Base-by-base conservation (phyloP, 2,329 filamentous ascomycete genomes). In the Hirsutella minnesotensis region DNA sequence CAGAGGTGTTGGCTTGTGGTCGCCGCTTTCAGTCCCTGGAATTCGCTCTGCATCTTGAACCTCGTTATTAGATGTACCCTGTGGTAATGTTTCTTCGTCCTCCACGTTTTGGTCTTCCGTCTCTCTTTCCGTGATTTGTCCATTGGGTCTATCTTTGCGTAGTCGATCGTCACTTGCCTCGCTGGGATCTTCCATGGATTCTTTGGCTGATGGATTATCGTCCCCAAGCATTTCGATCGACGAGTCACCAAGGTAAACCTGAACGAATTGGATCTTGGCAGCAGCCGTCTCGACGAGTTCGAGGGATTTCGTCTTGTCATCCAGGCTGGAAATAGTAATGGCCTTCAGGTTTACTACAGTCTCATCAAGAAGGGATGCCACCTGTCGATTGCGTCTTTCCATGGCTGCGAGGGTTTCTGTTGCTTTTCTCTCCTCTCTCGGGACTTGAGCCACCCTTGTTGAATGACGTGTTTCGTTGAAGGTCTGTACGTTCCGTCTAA, bases 401-500 rank as follows among this genome's bases (percentile, higher is more conserved):
- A 86, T 62, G 38, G 68, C 64, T 4, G 65, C 62, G 13, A 79
- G 54, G 1, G 67, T 63, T 20, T 49, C 54, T 38, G 52, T 48
- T 9, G 54, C 51, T 40, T 56, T 56, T 49, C 61, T 55, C 13
- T 68, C 63, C 3, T 52, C 53, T 19, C 66, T 56, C 2, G 63
- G 49, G 34, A 61, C 58, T 36, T 57, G 60, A 10, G 59, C 55
- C 7, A 61, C 57, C 40, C 62, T 63, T 19, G 65, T 62, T 13
- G 63, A 58, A 24, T 63, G 67, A 27, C 71, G 66, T 3, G 69
- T 66, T 44, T 77, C 74, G 48, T 85, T 81, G 27, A 83, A 68
- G 24, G 73, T 74, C 53, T 83, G 75, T 50, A 89, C 77, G 50
- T 87, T 88, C 53, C 83, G 83, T 46, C 77, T 76, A 40, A 90